Base-by-base conservation (phyloP, 306 rosid species). In the Glycine soja region DNA sequence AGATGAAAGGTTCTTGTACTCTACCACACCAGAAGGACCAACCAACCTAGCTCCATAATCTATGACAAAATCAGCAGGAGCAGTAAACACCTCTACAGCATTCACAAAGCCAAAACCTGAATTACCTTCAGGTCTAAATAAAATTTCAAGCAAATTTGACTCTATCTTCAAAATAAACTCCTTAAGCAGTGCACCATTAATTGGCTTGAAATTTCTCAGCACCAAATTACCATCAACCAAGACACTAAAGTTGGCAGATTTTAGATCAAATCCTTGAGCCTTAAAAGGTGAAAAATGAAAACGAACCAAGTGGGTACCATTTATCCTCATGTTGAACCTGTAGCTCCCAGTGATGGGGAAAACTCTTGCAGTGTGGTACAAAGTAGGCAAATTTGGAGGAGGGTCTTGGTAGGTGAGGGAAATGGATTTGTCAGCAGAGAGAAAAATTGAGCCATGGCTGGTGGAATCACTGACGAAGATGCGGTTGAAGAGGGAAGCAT, bases 231-330 rank as follows among this genome's bases (percentile, higher is more conserved):
- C 86, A 80, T 89, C 76, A 75, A 87, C 88, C 43, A 82, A 82
- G 69, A 94, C 73, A 15, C 84, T 85, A 34, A 92, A 94, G 53
- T 81, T 89, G 3, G 96, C 93, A 57, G 75, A 72, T 53, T 65
- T 82, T 7, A 94, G 84, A 78, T 80, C 79, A 81, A 83, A 80
- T 50, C 78, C 85, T 71, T 63, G 88, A 75, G 89, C 80, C 64
- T 78, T 80, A 85, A 94, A 94, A 8, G 92, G 88, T 8, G 91
- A 92, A 85, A 94, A 92, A 72, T 94, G 98, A 80, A 92, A 87
- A 86, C 98, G 94, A 76, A 92, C 87, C 73, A 94, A 83, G 80
- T 89, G 89, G 63, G 83, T 89, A 72, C 97, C 98, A 36, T 85
- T 86, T 85, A 80, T 80, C 77, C 52, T 89, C 82, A 88, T 66